Conservation (phyloP, 2,329 filamentous ascomycete genomes). For the Trichoderma koningii region DNA sequence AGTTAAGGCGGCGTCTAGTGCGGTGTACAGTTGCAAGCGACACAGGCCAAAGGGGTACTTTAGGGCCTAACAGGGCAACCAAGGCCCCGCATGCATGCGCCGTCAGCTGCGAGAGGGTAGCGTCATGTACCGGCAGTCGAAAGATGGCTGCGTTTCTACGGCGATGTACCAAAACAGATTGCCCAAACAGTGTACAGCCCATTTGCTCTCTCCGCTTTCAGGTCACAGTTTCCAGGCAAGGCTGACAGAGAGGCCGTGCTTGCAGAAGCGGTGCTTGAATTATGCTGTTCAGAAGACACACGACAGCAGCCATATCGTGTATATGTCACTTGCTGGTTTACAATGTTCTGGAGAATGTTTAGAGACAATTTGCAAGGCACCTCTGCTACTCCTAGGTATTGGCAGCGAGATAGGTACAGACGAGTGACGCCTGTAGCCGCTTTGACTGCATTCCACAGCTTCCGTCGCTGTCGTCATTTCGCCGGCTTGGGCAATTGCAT, state of each 20-base stretch:
- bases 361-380: too few relatives aligned
- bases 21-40: neutral
- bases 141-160: neutral
- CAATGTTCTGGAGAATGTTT: too few relatives aligned
- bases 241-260: too few relatives aligned
- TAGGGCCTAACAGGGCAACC: slow-evolving; percentile 7
- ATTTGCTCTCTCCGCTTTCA: neutral
- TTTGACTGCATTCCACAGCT: neutral
- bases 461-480: slow-evolving; percentile 11
- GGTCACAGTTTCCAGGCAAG: too few relatives aligned
- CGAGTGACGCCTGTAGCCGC: too few relatives aligned
- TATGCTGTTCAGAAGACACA: too few relatives aligned
- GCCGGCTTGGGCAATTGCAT: slow-evolving; percentile 2
- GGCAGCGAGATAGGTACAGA: too few relatives aligned
- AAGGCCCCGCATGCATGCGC: slow-evolving; percentile 19
- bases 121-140: neutral
- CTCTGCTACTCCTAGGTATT: too few relatives aligned
- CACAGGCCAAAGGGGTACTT: neutral
- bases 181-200: neutral
- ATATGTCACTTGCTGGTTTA: too few relatives aligned
- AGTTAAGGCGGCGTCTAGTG: neutral
- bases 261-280: too few relatives aligned
- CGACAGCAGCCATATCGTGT: too few relatives aligned
- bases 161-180: neutral
- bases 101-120: slow-evolving; percentile 18